Evolutionary conservation across 1,284 basidiomycete species (phyloP).

Genomic region (Inonotus hispidus): DNA sequence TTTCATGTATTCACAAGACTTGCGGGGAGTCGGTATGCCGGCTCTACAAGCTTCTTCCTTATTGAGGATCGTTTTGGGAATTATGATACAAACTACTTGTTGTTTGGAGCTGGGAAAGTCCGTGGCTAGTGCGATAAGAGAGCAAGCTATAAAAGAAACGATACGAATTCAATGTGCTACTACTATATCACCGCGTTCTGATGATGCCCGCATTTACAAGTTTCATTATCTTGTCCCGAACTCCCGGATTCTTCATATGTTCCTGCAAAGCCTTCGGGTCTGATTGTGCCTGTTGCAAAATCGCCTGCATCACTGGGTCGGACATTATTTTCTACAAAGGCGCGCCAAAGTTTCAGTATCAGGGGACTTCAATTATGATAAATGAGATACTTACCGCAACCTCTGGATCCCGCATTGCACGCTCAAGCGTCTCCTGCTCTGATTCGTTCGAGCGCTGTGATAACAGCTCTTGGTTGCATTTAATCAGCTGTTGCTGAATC

Average conservation of each 20-base stretch:
- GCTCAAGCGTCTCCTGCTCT: slow-evolving; percentile 88
- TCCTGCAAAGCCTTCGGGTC: slow-evolving; percentile 90
- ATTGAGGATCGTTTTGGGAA: neutral
- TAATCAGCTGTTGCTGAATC: slow-evolving; percentile 74
- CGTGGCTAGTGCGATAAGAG: neutral
- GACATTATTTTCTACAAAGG: slow-evolving; percentile 65
- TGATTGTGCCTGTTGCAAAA: slow-evolving; percentile 90
- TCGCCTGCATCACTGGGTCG: slow-evolving; percentile 89
- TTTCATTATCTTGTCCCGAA: slow-evolving; percentile 86
- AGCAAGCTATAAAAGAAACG: neutral
- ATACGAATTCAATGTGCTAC: slow-evolving; percentile 3
- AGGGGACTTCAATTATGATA: neutral
- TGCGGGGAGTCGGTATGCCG: neutral
- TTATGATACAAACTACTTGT: neutral
- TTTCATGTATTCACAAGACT: neutral
- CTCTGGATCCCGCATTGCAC: slow-evolving; percentile 98
- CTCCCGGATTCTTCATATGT: slow-evolving; percentile 93
- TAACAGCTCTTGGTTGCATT: slow-evolving; percentile 79
- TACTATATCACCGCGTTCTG: slow-evolving; percentile 52
- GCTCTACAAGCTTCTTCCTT: neutral
- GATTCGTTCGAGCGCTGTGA: slow-evolving; percentile 82
- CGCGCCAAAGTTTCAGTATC: slow-evolving; percentile 5
- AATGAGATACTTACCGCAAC: slow-evolving; percentile 61
- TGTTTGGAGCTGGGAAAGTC: neutral
- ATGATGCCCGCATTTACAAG: slow-evolving; percentile 93